A percentile compares a stretch with the other conserved stretches of the same genome.
These are phyloP conservation scores for Beta lomatogona DNA, from an alignment of 179 eudicot genomes.

Conservation along the genomic window DNA sequence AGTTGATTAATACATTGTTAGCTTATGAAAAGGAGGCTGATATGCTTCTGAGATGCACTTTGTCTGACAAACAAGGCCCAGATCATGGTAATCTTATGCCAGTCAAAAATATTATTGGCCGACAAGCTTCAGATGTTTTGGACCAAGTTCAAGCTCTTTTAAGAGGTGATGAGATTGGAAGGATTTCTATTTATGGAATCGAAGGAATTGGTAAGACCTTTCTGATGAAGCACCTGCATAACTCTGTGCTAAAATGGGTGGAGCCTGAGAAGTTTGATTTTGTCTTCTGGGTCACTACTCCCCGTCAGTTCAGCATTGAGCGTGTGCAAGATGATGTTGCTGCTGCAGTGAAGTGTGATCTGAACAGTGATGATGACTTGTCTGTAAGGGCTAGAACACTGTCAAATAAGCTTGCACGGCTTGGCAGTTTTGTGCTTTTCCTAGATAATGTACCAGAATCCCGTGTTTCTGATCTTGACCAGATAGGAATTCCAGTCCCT, in stretches of 20 bases:
- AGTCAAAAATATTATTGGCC: slow-evolving; percentile 11
- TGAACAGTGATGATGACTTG: not conserved
- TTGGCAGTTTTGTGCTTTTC: slow-evolving; percentile 19
- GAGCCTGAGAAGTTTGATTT: not conserved
- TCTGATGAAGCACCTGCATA: slow-evolving; percentile 16
- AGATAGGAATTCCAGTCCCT: slow-evolving; percentile 16
- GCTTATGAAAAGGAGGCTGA: too few relatives aligned
- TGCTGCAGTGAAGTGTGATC: slow-evolving; percentile 16
- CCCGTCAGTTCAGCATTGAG: slow-evolving; percentile 3
- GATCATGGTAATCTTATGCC: slow-evolving; percentile 9
- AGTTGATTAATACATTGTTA: too few relatives aligned
- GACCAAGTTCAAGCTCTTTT: not conserved
- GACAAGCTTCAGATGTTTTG: not conserved
- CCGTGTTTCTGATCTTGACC: not conserved
- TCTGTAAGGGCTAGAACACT: slow-evolving; percentile 4
- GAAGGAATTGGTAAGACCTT: slow-evolving; percentile 11
- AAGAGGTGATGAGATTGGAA: not conserved
- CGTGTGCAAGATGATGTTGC: slow-evolving; percentile 22
- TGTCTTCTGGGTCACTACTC: too few relatives aligned
- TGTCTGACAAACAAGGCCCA: not conserved
- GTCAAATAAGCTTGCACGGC: not conserved
- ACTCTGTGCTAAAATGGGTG: not conserved
- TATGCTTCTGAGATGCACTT: too few relatives aligned
- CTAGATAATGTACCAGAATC: slow-evolving; percentile 14
- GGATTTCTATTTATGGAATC: not conserved